A percentile compares a stretch with the other conserved stretches of the same genome.
phyloP scores from a whole-genome alignment of 495 filamentous ascomycete genomes.

The Tuber borchii region DNA sequence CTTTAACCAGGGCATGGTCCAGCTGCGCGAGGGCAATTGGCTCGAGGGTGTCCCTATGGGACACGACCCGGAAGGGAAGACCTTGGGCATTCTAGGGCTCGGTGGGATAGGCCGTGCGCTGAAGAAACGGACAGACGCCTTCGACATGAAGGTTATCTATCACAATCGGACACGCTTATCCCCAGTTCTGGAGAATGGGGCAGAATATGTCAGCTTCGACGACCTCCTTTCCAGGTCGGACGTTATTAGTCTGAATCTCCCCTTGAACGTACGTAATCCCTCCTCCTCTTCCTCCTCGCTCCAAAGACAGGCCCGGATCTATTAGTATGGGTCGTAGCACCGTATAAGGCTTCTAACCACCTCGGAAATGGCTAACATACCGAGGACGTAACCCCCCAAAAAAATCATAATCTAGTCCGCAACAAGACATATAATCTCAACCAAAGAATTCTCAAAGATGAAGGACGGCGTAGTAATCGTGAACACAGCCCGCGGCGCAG shows the following conservation, averaged over 20 bases:
- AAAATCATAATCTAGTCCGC: background rate
- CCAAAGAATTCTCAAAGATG: slow-evolving; percentile 60
- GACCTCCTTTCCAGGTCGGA: slow-evolving; percentile 63
- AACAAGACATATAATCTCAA: slow-evolving; percentile 65
- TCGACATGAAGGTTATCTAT: slow-evolving; percentile 66
- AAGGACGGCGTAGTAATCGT: slow-evolving; percentile 73
- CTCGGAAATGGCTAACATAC: background rate
- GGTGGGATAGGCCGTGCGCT: slow-evolving; percentile 78
- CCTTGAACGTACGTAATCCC: slow-evolving; percentile 49
- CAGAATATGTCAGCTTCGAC: slow-evolving; percentile 61
- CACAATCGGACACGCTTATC: slow-evolving; percentile 59
- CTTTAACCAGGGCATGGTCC: slow-evolving; percentile 58
- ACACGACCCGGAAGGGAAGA: slow-evolving; percentile 61
- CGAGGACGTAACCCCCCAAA: background rate
- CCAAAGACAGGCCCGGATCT: background rate
- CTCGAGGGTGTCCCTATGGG: slow-evolving; percentile 52
- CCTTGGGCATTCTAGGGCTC: slow-evolving; percentile 72
- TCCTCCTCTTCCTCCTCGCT: background rate
- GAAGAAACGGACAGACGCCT: slow-evolving; percentile 60
- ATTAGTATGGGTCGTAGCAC: background rate
- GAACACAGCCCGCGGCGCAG: slow-evolving; percentile 73
- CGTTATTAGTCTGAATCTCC: slow-evolving; percentile 71
- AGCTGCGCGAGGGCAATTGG: slow-evolving; percentile 58
- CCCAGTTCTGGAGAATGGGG: slow-evolving; percentile 53
- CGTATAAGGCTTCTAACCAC: background rate